phyloP scores from a whole-genome alignment of 768 basidiomycete genomes.

The Boletus rubescentipes region DNA sequence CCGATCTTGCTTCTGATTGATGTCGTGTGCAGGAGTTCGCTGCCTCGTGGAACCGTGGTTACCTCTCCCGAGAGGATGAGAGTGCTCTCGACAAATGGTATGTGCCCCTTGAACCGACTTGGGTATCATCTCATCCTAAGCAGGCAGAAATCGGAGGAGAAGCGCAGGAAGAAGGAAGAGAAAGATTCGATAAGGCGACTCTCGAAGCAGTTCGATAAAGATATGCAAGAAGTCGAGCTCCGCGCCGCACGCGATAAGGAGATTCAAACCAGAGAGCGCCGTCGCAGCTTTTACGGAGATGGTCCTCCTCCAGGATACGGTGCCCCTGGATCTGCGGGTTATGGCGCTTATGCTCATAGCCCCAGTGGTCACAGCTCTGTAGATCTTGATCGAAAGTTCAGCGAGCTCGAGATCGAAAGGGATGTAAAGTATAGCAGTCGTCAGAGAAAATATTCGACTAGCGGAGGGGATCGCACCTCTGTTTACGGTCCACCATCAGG shows the following conservation, averaged over 20 bases:
- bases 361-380: conserved; percentile 17
- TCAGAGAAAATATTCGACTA: conserved; percentile 46
- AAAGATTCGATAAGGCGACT: conserved; percentile 40
- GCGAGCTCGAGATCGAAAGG: conserved; percentile 33
- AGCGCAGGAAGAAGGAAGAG: conserved; percentile 54
- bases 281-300: conserved; percentile 52
- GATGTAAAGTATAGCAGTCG: conserved; percentile 33
- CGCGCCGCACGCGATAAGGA: conserved; percentile 59
- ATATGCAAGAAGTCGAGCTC: conserved; percentile 53
- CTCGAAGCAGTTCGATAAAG: conserved; percentile 39
- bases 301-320: conserved; percentile 31
- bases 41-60: conserved; percentile 52
- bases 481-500: conserved; percentile 15
- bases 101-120: conserved; percentile 1
- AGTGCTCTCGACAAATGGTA: conserved; percentile 49
- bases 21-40: conserved; percentile 49
- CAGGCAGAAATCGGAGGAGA: conserved; percentile 51
- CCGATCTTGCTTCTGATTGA: conserved; percentile 1
- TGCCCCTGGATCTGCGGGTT: conserved; percentile 19
- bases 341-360: conserved; percentile 27
- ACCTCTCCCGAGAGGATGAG: conserved; percentile 40
- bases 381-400: conserved; percentile 43
- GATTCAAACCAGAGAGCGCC: conserved; percentile 46
- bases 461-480: conserved; percentile 34
- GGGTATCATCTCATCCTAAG: conserved; percentile 13